Evolutionary conservation across 306 rosid species (phyloP).

Genomic region (Nissolia schottii): DNA sequence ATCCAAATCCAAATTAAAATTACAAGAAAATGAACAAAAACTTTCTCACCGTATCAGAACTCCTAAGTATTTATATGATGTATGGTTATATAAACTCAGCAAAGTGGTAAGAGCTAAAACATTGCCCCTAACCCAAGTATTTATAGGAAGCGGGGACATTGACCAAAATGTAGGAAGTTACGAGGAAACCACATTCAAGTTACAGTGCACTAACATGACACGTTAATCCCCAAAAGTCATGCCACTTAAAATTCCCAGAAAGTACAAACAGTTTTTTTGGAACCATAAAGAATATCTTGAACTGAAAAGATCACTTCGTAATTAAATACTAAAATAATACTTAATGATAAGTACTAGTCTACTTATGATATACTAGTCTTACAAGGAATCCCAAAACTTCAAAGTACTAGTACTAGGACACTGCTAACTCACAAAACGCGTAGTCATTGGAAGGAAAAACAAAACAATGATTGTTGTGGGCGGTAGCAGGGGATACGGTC

Average conservation of each 20-base stretch:
- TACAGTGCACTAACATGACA: not conserved
- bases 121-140: not conserved
- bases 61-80: too few species aligned
- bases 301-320: not conserved
- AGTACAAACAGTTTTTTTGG: too few species aligned
- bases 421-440: constrained; percentile 21
- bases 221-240: constrained; percentile 36
- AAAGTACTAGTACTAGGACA: not conserved
- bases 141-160: not conserved
- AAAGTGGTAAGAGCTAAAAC: not conserved
- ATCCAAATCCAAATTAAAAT: constrained; percentile 44
- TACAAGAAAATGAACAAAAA: not conserved
- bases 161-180: constrained; percentile 22
- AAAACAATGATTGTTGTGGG: not conserved
- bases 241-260: not conserved
- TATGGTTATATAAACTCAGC: not conserved
- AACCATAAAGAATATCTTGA: too few species aligned
- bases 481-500: not conserved
- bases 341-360: not conserved
- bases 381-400: constrained; percentile 11
- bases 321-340: not conserved
- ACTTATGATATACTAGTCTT: not conserved
- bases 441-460: constrained; percentile 20
- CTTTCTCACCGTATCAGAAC: not conserved
- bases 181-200: constrained; percentile 27